Conservation (phyloP, 2,329 filamentous ascomycete species). For the Alternaria triticimaculans region DNA sequence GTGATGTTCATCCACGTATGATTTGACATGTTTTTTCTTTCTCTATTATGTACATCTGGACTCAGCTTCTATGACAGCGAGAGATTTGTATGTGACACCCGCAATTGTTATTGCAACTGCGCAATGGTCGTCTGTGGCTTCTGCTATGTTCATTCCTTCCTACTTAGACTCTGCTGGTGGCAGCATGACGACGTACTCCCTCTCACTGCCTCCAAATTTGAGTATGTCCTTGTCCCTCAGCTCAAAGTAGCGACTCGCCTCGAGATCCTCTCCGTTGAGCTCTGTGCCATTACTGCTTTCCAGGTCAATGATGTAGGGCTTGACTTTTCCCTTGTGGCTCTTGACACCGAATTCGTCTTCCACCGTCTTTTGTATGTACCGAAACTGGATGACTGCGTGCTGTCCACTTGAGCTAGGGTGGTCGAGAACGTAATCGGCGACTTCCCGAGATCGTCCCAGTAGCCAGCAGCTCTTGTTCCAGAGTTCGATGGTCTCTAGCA, state of each 20-base stretch:
- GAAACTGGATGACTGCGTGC: conserved; percentile 93
- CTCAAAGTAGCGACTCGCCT: conserved; percentile 82
- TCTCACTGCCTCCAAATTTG: conserved; percentile 83
- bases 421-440: conserved; percentile 84
- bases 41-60: not conserved
- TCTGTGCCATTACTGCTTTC: conserved; percentile 91
- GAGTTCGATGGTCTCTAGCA: conserved; percentile 83
- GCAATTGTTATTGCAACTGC: not conserved
- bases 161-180: conserved; percentile 47
- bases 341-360: conserved; percentile 77
- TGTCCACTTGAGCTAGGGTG: conserved; percentile 95
- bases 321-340: conserved; percentile 53
- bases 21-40: not conserved
- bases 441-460: conserved; percentile 77
- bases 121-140: not conserved
- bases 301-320: conserved; percentile 89
- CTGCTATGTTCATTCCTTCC: not conserved
- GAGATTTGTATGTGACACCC: not conserved
- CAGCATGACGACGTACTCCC: conserved; percentile 97
- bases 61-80: not conserved
- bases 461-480: conserved; percentile 85
- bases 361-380: conserved; percentile 80
- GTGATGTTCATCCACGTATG: not conserved
- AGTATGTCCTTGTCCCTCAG: conserved; percentile 87
- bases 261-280: conserved; percentile 77